Base-by-base conservation (phyloP, 768 basidiomycete species). In the Tephrocybe sp. region DNA sequence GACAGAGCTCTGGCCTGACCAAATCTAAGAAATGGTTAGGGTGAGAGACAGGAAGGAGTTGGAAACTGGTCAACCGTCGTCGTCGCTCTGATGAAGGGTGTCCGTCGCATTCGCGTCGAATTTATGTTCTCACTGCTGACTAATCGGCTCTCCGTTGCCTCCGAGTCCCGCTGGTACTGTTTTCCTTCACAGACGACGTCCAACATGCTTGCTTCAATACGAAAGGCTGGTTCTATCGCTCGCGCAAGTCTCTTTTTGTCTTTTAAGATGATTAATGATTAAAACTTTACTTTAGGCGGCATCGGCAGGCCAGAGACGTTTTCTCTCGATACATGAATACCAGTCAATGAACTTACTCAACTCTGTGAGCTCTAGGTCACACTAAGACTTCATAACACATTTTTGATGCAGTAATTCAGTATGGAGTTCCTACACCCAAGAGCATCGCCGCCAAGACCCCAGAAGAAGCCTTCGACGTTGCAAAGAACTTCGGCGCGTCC, bases 281-380 rank as follows among this genome's bases (percentile, higher is more conserved):
- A 62, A 52, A 40, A 23, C 7, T 23, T 48, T 36, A 47, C 23
- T 53, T 26, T 61, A 89, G 87, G 71, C 75, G 67, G 79, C 76
- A 60, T 84, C 82, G 80, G 82, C 83, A 62, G 81, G 85, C 65
- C 93, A 95, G 80, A 89, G 79, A 74, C 90, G 94, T 57, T 89
- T 84, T 68, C 83, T 98, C 62, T 96, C 93, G 20, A 94, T 99
- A 62, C 97, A 99, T 72, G 97, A 99, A 74, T 92, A 97, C 74
- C 95, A 98, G 70, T 96, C 94, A 39, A 89, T 98, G 70, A 85
- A 87, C 57, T 78, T 99, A 40, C 82, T 99, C 60, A 97, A 98
- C 74, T 86, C 92, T 57, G 96, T 98, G 65, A 62, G 77, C 63
- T 7, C 20, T 23, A 20, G n/a, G 3, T 35, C n/a, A 14, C 48